phyloP scores from a whole-genome alignment of 441 rosid species.

The Populus hybrid region DNA sequence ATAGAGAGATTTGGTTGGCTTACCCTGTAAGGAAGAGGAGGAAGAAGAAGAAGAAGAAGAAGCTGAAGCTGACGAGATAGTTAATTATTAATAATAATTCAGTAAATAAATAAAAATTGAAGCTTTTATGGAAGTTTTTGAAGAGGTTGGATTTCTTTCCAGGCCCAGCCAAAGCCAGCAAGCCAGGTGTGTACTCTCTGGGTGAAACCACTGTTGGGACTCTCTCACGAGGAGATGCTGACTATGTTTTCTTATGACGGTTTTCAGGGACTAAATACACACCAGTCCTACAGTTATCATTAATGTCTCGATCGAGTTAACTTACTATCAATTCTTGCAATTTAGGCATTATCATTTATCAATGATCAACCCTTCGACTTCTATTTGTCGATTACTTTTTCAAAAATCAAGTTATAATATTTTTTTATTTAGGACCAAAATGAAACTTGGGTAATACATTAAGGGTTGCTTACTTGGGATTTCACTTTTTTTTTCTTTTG shows the following conservation, averaged over 20 bases:
- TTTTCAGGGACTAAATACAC: background rate
- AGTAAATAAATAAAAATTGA: background rate
- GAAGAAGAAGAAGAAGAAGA: no score
- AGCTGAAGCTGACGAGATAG: background rate
- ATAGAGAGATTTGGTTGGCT: background rate
- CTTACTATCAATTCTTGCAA: background rate
- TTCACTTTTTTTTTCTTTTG: background rate
- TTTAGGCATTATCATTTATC: no score
- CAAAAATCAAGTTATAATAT: background rate
- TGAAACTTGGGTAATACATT: background rate
- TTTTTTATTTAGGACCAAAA: background rate
- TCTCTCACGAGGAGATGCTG: no score
- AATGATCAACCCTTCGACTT: no score
- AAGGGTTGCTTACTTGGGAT: background rate
- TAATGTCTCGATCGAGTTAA: background rate
- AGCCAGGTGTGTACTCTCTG: background rate
- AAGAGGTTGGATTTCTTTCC: background rate
- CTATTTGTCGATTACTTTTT: no score
- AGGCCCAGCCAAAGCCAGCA: background rate
- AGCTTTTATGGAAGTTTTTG: background rate
- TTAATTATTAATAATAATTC: no score
- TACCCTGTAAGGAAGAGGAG: background rate
- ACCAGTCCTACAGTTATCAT: background rate
- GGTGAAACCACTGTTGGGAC: background rate
- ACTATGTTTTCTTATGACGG: background rate